Conservation (phyloP, 139 green algal species). For the Gonium pectorale region DNA sequence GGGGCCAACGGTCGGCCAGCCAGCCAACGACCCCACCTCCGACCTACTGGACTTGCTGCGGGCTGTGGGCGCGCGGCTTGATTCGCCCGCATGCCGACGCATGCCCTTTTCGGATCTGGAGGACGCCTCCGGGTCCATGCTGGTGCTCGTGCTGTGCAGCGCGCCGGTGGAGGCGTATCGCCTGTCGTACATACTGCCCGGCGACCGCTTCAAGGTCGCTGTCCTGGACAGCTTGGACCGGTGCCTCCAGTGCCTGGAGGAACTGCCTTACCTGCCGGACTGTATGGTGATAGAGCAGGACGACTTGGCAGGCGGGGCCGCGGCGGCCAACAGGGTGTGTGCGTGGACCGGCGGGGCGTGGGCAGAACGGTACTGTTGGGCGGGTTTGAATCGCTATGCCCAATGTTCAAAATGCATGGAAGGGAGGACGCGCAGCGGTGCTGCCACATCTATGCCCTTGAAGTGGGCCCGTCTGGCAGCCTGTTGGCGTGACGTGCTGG, state of each 20-base stretch:
- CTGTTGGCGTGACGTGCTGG: too few species aligned
- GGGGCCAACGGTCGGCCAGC: too few species aligned
- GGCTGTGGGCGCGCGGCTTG: neutral
- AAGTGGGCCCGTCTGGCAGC: too few species aligned
- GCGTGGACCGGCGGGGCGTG: neutral
- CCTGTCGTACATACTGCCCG: slow-evolving; percentile 18
- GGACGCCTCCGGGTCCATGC: neutral
- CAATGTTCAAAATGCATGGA: too few species aligned
- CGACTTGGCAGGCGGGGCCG: slow-evolving; percentile 1
- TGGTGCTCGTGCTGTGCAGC: slow-evolving; percentile 39
- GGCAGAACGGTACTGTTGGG: too few species aligned
- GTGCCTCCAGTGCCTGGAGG: slow-evolving; percentile 24
- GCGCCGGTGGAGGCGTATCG: slow-evolving; percentile 7
- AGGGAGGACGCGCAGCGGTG: too few species aligned
- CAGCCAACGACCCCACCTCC: too few species aligned
- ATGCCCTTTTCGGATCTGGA: neutral
- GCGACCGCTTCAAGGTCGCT: slow-evolving; percentile 9
- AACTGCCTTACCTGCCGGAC: slow-evolving; percentile 33
- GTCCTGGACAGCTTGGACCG: slow-evolving; percentile 24
- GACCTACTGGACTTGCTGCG: neutral
- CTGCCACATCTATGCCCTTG: too few species aligned
- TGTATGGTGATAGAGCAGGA: slow-evolving; percentile 33
- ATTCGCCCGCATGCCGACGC: neutral
- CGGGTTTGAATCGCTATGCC: too few species aligned
- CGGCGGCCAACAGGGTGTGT: neutral